phyloP scores from a whole-genome alignment of 768 basidiomycete species.

The Tricholoma sp. region DNA sequence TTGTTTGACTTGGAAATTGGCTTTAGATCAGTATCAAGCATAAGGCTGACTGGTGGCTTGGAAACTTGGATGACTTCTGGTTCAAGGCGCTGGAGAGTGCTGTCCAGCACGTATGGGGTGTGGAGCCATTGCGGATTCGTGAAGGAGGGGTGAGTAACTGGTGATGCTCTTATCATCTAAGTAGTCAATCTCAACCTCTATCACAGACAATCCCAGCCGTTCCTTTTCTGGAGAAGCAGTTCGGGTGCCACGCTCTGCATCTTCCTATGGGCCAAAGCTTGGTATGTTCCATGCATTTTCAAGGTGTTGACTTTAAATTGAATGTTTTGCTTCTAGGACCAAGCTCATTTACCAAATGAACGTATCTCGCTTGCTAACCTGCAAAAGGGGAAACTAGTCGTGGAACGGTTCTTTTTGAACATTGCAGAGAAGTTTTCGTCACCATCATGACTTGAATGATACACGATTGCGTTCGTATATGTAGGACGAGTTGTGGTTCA shows the following conservation, averaged over 20 bases:
- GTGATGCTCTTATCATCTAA: neutral
- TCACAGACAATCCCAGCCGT: slow-evolving; percentile 87
- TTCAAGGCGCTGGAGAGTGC: slow-evolving; percentile 83
- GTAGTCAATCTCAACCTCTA: slow-evolving; percentile 3
- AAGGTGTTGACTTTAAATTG: slow-evolving; percentile 3
- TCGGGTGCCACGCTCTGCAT: slow-evolving; percentile 85
- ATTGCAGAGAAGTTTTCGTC: slow-evolving; percentile 31
- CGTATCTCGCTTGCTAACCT: slow-evolving; percentile 84
- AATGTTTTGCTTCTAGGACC: slow-evolving; percentile 48
- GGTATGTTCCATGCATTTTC: slow-evolving; percentile 36
- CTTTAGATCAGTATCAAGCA: slow-evolving; percentile 71
- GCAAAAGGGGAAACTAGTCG: slow-evolving; percentile 66
- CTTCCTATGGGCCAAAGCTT: slow-evolving; percentile 92
- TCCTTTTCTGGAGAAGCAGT: slow-evolving; percentile 90
- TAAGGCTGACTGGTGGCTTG: slow-evolving; percentile 95
- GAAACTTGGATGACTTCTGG: slow-evolving; percentile 79
- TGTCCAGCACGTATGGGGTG: slow-evolving; percentile 83
- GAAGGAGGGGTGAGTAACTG: slow-evolving; percentile 78
- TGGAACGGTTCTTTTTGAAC: slow-evolving; percentile 67
- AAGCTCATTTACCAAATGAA: slow-evolving; percentile 93
- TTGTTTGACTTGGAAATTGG: neutral
- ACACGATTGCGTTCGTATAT: too few species aligned
- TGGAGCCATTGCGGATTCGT: slow-evolving; percentile 80
- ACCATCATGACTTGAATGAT: neutral
- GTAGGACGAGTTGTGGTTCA: too few species aligned